A percentile compares a stretch with the other conserved stretches of the same genome.
These are phyloP conservation scores for Candida incommunis DNA, from an alignment of 805 yeast genomes.

Conservation along the genomic window DNA sequence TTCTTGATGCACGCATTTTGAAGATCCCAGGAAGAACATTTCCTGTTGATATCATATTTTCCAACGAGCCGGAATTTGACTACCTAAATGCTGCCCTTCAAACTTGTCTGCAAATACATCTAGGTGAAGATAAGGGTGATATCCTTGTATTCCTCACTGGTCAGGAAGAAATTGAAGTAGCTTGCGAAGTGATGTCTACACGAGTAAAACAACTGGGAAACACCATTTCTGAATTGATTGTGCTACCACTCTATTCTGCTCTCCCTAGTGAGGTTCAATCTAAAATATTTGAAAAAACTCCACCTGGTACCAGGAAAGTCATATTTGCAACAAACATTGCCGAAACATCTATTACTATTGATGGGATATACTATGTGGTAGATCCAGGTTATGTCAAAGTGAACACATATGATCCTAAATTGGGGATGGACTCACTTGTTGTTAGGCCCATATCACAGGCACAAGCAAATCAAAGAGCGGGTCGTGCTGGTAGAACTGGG, in stretches of 20 bases:
- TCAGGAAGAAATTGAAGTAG: conserved; percentile 83
- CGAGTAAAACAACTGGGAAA: conserved; percentile 52
- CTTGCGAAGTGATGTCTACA: conserved; percentile 60
- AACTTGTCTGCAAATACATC: conserved; percentile 78
- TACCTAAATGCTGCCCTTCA: conserved; percentile 81
- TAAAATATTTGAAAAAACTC: conserved; percentile 77
- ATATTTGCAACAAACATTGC: conserved; percentile 95
- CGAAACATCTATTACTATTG: conserved; percentile 90
- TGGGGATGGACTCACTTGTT: conserved; percentile 78
- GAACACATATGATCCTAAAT: conserved; percentile 72
- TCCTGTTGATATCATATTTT: conserved; percentile 78
- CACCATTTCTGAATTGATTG: conserved; percentile 36
- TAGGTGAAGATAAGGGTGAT: conserved; percentile 57
- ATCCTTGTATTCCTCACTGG: conserved; percentile 83
- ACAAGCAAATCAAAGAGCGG: conserved; percentile 92
- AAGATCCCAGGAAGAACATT: conserved; percentile 86
- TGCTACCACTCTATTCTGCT: conserved; percentile 85
- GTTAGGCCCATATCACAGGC: conserved; percentile 89
- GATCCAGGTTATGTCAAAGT: conserved; percentile 94
- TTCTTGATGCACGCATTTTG: conserved; percentile 72
- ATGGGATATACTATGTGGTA: conserved; percentile 87
- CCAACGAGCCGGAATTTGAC: conserved; percentile 80
- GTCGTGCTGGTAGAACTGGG: conserved; percentile 96
- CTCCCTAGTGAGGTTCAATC: conserved; percentile 75
- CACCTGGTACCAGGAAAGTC: conserved; percentile 63